These are phyloP conservation scores for Wickerhamiella lipophila DNA, from an alignment of 805 yeast species.

Conservation along the genomic window DNA sequence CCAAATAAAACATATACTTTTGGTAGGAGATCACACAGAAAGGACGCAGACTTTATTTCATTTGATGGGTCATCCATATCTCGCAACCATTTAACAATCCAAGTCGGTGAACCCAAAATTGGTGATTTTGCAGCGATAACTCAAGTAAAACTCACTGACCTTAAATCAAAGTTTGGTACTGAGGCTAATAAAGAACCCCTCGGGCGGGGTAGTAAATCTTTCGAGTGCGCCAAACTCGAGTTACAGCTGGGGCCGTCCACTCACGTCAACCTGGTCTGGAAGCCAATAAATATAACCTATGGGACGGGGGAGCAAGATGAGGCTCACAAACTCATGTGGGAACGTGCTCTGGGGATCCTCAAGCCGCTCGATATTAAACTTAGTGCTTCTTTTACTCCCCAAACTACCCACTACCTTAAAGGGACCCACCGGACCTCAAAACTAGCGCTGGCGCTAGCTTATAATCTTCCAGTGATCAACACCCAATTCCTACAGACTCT, in stretches of 20 bases:
- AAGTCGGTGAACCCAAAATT: neutral
- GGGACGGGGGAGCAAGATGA: slow-evolving; percentile 18
- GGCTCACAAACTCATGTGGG: slow-evolving; percentile 16
- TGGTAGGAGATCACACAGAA: slow-evolving; percentile 18
- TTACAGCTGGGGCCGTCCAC: slow-evolving; percentile 13
- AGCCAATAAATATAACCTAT: slow-evolving; percentile 21
- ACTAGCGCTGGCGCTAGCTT: slow-evolving; percentile 27
- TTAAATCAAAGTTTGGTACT: slow-evolving; percentile 24
- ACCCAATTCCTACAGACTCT: slow-evolving; percentile 22
- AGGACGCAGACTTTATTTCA: slow-evolving; percentile 13
- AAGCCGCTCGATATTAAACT: slow-evolving; percentile 25
- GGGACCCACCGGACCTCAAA: slow-evolving; percentile 23
- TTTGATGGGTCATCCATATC: slow-evolving; percentile 22
- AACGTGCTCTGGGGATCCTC: slow-evolving; percentile 15
- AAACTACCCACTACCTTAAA: slow-evolving; percentile 25
- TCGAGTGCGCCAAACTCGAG: slow-evolving; percentile 16
- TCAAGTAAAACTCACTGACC: slow-evolving; percentile 18
- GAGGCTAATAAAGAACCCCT: slow-evolving; percentile 11
- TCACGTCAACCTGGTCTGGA: slow-evolving; percentile 20
- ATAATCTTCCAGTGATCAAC: slow-evolving; percentile 26
- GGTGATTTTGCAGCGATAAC: slow-evolving; percentile 10
- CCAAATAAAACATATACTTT: slow-evolving; percentile 20
- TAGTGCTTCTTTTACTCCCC: slow-evolving; percentile 16
- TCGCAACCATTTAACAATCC: slow-evolving; percentile 20
- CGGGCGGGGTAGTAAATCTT: neutral